Conservation (phyloP, 2,329 filamentous ascomycete species). For the Xylariaceae sp. region DNA sequence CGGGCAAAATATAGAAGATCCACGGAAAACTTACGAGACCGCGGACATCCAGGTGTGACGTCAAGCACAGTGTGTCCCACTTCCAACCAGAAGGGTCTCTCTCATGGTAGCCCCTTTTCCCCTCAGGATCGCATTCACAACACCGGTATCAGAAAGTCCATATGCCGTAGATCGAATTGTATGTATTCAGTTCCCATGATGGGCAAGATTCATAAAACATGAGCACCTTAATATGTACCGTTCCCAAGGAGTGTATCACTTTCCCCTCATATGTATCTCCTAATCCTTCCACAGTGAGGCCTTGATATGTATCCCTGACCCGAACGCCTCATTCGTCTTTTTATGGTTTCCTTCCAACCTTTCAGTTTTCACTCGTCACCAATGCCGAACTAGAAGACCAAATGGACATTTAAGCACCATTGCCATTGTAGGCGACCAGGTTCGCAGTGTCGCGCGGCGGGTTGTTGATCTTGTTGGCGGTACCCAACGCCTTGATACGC, state of each 20-base stretch:
- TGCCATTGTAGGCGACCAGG: conserved; percentile 28
- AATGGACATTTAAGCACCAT: conserved; percentile 21
- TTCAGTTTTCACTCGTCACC: too few species aligned
- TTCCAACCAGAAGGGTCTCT: neutral
- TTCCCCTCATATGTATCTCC: neutral
- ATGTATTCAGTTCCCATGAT: neutral
- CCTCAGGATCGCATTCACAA: neutral
- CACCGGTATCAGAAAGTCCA: neutral
- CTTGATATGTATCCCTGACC: neutral
- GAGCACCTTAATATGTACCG: neutral
- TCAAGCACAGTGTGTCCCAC: neutral
- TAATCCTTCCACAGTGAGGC: neutral
- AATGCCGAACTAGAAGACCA: neutral
- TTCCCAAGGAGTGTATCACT: neutral
- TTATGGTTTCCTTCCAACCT: neutral
- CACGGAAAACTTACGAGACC: neutral
- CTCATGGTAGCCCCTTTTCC: neutral
- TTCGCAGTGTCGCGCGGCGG: conserved; percentile 26
- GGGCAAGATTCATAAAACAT: neutral
- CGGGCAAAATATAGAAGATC: too few species aligned
- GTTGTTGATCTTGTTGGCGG: conserved; percentile 19
- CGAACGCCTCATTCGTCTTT: neutral
- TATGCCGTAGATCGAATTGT: neutral
- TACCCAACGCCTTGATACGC: conserved; percentile 29
- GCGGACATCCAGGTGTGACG: neutral